Conservation (phyloP, 208 protist genomes). For the Entamoeba invadens region DNA sequence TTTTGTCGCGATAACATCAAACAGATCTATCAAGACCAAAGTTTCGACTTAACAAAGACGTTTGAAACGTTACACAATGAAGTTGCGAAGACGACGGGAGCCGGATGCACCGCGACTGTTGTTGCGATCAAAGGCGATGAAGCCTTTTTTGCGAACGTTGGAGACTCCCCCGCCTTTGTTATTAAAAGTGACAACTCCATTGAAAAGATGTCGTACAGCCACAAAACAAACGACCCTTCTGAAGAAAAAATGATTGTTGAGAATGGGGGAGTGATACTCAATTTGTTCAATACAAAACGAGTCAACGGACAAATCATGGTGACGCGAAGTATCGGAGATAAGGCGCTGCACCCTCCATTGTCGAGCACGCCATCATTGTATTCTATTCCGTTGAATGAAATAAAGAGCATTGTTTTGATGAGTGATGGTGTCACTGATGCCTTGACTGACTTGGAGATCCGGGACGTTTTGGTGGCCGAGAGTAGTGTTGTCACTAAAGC, state of each 20-base stretch:
- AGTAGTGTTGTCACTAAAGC: neutral
- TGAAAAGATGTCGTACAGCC: neutral
- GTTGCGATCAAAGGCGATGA: neutral
- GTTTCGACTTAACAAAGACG: neutral
- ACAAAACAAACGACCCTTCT: neutral
- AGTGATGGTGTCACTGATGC: neutral
- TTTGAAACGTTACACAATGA: neutral
- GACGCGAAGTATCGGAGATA: neutral
- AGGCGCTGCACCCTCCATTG: neutral
- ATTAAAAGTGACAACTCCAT: neutral
- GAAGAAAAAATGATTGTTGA: neutral
- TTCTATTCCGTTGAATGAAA: neutral
- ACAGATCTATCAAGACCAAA: neutral
- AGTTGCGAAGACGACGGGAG: neutral
- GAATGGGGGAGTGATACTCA: neutral
- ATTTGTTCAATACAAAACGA: neutral
- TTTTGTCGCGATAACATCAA: neutral
- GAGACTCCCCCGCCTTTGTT: neutral
- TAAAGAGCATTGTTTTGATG: neutral
- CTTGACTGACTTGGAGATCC: neutral
- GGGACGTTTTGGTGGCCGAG: neutral
- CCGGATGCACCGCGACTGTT: neutral
- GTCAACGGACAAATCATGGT: neutral
- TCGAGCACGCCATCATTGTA: neutral
- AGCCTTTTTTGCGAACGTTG: neutral